Evolutionary conservation across 1,139 yeast species (phyloP).

Genomic region (Hanseniaspora gamundiae): DNA sequence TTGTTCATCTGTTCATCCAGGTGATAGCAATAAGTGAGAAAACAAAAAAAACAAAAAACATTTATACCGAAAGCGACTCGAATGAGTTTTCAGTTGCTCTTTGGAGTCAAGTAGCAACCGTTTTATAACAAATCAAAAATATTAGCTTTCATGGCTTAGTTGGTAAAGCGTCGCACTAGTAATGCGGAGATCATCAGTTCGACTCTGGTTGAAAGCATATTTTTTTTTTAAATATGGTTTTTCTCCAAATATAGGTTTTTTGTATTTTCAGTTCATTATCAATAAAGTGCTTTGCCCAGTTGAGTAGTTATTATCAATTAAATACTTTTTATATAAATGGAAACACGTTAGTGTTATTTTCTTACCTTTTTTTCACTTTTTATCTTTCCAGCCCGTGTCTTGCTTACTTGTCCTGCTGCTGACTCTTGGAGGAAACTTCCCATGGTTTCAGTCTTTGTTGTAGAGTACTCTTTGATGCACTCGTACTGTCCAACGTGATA

Average conservation of each 20-base stretch:
- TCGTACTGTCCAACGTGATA: conserved; percentile 12
- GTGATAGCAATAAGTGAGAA: background rate
- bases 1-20: no score
- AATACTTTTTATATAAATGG: no score
- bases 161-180: conserved; percentile 4
- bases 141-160: conserved; percentile 3
- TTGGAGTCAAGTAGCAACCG: no score
- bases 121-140: background rate
- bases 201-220: conserved; percentile 3
- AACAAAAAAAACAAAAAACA: no score
- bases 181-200: conserved; percentile 4
- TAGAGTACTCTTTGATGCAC: conserved; percentile 12
- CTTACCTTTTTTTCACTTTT: no score
- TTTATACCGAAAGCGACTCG: no score
- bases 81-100: no score
- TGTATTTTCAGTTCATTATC: background rate
- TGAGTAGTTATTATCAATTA: no score
- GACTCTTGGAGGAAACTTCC: conserved; percentile 10
- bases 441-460: conserved; percentile 20
- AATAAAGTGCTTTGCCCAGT: no score
- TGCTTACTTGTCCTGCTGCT: background rate
- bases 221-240: background rate
- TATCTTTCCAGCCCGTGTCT: no score
- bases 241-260: background rate
- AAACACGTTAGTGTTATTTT: no score